These are phyloP conservation scores for Talaromyces sp. DNA, from an alignment of 2,329 filamentous ascomycete species.

Conservation along the genomic window DNA sequence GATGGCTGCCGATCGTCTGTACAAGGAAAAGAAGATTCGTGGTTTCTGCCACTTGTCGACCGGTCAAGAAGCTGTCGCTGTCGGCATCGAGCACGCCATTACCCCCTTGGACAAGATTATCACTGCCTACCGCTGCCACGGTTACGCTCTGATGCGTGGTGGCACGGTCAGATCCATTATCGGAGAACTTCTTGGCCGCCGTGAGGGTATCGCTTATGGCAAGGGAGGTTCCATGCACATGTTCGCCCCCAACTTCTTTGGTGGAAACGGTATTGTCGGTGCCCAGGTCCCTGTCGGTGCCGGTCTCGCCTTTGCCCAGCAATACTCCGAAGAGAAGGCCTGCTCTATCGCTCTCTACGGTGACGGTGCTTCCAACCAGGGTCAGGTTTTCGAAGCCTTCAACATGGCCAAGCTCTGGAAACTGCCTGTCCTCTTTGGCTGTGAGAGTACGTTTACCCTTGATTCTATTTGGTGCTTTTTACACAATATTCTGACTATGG, in stretches of 20 bases:
- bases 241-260: conserved; percentile 97
- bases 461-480: neutral
- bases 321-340: conserved; percentile 85
- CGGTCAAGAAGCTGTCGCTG: conserved; percentile 94
- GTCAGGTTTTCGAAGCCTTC: conserved; percentile 98
- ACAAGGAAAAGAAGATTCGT: conserved; percentile 99
- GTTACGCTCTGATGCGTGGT: conserved; percentile 95
- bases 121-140: conserved; percentile 98
- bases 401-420: conserved; percentile 99
- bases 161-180: conserved; percentile 88
- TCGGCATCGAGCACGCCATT: conserved; percentile 95
- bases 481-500: neutral
- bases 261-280: conserved; percentile 98
- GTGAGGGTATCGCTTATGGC: conserved; percentile 95
- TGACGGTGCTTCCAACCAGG: conserved; percentile 98
- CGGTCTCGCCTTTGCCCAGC: conserved; percentile 92
- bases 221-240: conserved; percentile 99
- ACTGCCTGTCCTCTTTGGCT: conserved; percentile 89
- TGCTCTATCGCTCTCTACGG: conserved; percentile 88
- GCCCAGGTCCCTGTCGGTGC: conserved; percentile 97
- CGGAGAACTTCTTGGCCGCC: conserved; percentile 88
- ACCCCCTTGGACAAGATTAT: conserved; percentile 89
- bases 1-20: conserved; percentile 96
- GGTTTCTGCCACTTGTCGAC: conserved; percentile 99
- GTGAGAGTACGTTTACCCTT: conserved; percentile 72